These are phyloP conservation scores for Excoecaria agallocha DNA, from an alignment of 345 rosid species.

Conservation along the genomic window DNA sequence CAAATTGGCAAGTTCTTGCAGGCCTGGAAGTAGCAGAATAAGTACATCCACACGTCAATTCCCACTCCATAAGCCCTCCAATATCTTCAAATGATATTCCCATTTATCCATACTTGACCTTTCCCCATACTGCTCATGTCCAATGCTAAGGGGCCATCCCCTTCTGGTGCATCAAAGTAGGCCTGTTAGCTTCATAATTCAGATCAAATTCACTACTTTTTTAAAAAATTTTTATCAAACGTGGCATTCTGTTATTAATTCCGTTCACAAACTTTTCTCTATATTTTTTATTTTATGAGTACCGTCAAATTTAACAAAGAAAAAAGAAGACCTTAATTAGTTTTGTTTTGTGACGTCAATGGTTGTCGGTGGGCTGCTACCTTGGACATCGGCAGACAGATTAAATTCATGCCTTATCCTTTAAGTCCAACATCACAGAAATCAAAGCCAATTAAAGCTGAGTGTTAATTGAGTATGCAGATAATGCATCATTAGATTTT, in stretches of 20 bases:
- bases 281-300: no score
- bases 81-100: constrained; percentile 30
- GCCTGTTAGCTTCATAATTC: constrained; percentile 7
- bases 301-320: no score
- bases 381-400: constrained; percentile 2
- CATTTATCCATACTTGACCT: constrained; percentile 29
- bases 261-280: no score
- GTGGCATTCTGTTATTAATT: no score
- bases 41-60: constrained; percentile 23
- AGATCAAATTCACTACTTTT: no score
- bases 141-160: constrained; percentile 26
- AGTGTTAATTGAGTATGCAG: background rate
- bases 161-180: constrained; percentile 25
- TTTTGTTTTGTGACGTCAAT: constrained; percentile 1
- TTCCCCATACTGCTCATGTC: constrained; percentile 28
- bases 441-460: background rate
- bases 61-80: constrained; percentile 20
- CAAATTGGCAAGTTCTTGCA: constrained; percentile 19
- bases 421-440: constrained; percentile 17
- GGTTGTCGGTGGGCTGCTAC: constrained; percentile 9
- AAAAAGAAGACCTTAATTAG: no score
- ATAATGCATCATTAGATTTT: background rate
- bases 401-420: constrained; percentile 23
- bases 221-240: no score
- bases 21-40: constrained; percentile 24